phyloP scores from a whole-genome alignment of 805 yeast genomes.

The Lipomyces kockii region DNA sequence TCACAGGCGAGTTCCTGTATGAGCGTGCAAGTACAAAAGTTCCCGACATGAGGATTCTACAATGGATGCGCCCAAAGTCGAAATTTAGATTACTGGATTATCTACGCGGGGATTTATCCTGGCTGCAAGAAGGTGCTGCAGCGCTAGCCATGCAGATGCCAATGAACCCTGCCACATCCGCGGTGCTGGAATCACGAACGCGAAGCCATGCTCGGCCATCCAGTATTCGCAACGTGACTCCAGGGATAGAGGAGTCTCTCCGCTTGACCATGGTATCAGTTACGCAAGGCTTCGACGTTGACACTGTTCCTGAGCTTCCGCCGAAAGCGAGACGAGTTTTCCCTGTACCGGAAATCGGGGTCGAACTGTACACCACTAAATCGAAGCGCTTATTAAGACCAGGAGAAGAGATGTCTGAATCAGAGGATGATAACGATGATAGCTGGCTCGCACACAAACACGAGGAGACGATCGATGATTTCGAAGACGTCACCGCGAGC shows the following conservation, averaged over 20 bases:
- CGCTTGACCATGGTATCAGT: constrained; percentile 8
- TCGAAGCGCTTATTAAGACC: constrained; percentile 20
- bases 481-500: constrained; percentile 29
- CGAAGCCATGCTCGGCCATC: background rate
- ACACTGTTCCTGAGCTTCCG: constrained; percentile 31
- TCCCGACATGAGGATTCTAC: constrained; percentile 21
- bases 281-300: constrained; percentile 15
- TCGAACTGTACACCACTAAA: constrained; percentile 27
- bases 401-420: constrained; percentile 32
- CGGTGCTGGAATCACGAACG: background rate
- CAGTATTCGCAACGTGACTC: background rate
- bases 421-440: constrained; percentile 32
- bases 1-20: constrained; percentile 26
- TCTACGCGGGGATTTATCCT: constrained; percentile 24
- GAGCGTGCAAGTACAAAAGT: constrained; percentile 26
- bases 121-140: constrained; percentile 26
- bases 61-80: constrained; percentile 28
- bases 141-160: constrained; percentile 19
- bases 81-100: constrained; percentile 16
- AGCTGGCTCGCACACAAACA: constrained; percentile 30
- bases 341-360: constrained; percentile 23
- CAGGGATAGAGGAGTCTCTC: constrained; percentile 7
- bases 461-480: constrained; percentile 35
- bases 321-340: constrained; percentile 24
- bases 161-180: background rate